Base-by-base conservation (phyloP, 495 filamentous ascomycete genomes). In the Rhizodiscina lignyota region DNA sequence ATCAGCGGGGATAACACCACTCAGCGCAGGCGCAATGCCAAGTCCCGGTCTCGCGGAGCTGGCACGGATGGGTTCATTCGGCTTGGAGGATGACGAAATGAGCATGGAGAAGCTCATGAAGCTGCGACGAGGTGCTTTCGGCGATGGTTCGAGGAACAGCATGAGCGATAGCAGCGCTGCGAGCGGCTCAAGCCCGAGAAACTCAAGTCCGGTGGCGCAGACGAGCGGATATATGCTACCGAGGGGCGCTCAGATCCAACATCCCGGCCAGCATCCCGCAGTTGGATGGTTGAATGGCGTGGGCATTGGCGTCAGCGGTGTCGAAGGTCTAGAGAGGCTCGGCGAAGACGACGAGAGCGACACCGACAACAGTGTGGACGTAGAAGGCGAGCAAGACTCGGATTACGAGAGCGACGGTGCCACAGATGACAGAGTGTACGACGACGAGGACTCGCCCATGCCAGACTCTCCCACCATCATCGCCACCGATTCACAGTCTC, bases 101-200 rank as follows among this genome's bases (percentile, higher is more conserved):
- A 70, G 66, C 8, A 55, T 92, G 15, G 66, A 71, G 16, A 69
- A 77, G 3, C 59, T 93, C 2, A 63, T 82, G 56, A 79, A 73
- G 42, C 56, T 89, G 22, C 67, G 83, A 1, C 74, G 67, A 5
- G 74, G 67, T 32, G 79, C 83, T 0, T 92, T 82, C 71, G 81
- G 81, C 22, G 80, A 80, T 0, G 86, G 80, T 42, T 75, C 83
- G 45, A 74, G 63, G 0, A 85, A 79, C 45, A 51, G 81, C 10
- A 63, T 64, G 18, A 80, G 72, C 26, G 41, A 37, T 5, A 30
- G 21, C 40, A 68, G 68, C 44, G 71, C 73, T 29, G 71, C 71
- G 21, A 79, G 71, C 32, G n/a, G n/a, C n/a, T n/a, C n/a, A n/a
- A n/a, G n/a, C n/a, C n/a, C n/a, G n/a, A n/a, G 69, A 18, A 10